Conservation (phyloP, 805 yeast species). For the Cyberlindnera lachancei region DNA sequence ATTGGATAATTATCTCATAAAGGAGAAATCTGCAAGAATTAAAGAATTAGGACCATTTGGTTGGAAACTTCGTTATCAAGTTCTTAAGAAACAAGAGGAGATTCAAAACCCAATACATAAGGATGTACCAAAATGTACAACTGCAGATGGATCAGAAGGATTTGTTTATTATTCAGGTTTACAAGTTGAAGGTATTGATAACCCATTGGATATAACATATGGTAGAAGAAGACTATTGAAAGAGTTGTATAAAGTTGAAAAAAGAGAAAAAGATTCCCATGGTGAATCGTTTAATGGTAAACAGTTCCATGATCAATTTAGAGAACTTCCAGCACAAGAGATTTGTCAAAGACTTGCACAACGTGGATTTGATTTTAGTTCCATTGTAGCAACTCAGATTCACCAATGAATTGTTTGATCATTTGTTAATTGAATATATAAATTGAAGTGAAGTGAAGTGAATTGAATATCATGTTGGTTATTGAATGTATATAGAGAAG, state of each 20-base stretch:
- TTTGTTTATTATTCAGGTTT: constrained; percentile 44
- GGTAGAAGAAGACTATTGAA: constrained; percentile 61
- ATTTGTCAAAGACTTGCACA: constrained; percentile 40
- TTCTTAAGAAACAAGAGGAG: constrained; percentile 41
- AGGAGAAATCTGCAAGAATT: constrained; percentile 82
- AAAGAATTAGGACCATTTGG: constrained; percentile 92
- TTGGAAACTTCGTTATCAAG: constrained; percentile 79
- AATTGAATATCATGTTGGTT: neutral
- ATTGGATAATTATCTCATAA: constrained; percentile 76
- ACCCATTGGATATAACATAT: constrained; percentile 41
- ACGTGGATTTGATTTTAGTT: constrained; percentile 29
- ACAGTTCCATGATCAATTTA: constrained; percentile 35
- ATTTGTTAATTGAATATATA: no score
- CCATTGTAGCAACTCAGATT: constrained; percentile 14
- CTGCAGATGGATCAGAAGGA: constrained; percentile 24
- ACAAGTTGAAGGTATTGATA: constrained; percentile 27
- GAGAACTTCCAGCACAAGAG: constrained; percentile 38
- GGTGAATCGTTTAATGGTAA: constrained; percentile 39
- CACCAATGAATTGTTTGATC: neutral
- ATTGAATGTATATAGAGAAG: no score
- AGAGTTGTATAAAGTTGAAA: constrained; percentile 44
- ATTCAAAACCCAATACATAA: constrained; percentile 33
- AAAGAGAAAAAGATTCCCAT: constrained; percentile 32
- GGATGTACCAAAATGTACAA: constrained; percentile 27
- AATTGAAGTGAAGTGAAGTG: neutral